Evolutionary conservation across 2,329 filamentous ascomycete species (phyloP), one percentile per base, ranked within the genome.

Genomic region (Epichloe aotearoae): DNA sequence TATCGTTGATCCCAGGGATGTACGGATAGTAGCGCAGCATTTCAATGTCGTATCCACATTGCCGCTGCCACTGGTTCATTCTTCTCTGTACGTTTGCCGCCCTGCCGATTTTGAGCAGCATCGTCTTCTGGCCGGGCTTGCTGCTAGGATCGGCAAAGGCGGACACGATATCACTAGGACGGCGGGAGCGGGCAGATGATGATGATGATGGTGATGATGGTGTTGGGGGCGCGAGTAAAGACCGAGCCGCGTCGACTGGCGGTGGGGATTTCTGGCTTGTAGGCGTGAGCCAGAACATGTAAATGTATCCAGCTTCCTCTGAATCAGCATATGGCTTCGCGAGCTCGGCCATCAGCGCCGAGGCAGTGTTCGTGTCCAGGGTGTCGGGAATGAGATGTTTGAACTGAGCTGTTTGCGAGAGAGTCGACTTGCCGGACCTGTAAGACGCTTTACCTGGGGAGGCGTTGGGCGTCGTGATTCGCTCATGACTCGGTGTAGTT

Each of bases 221-320:
- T 42, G 70, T 61, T 2, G 75, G 70, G 1, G 80, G 76, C 0
- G 73, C 67, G 41, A 83, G 73, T 46, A 86, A 71, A 11, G 78
- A 75, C 8, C 79, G 73, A 19, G 79, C 77, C 42, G 80, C 72
- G 55, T 80, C 82, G 37, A 73, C 71, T 0, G 82, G 73, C 0
- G 79, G 73, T 1, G 75, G 70, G 0, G 77, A 65, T 0, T 73
- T 64, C 7, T 79, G 69, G 2, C 74, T 76, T 5, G 58, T 57
- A 34, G 88, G 82, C 0, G 88, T 96, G 20, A 96, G 76, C 89
- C 91, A 96, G 74, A 97, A 98, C 67, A 98, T 95, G 75, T 98
- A 98, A 58, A 98, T 97, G 69, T 93, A 98, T 38, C 93, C 93
- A 12, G 84, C 73, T 58, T 94, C 87, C 20, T 79, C 72, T 0